Base-by-base conservation (phyloP, 1,284 basidiomycete genomes). In the Austroboletus rostrupii region DNA sequence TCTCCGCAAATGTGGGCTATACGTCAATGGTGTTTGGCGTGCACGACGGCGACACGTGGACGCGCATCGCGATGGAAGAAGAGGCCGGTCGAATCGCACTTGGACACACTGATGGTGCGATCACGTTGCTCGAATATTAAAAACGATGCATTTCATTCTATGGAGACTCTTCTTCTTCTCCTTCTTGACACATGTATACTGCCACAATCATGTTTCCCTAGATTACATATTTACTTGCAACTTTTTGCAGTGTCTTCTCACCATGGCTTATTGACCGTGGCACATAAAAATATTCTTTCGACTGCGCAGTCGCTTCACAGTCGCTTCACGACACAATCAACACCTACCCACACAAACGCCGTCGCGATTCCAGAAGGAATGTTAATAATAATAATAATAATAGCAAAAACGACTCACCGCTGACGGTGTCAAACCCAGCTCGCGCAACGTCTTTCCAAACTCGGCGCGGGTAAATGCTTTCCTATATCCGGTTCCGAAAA, bases 391-490 rank as follows among this genome's bases (percentile, higher is more conserved):
- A n/a, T 19, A 17, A 37, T 10, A 37, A 3, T 3, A 13, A 37
- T 10, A 37, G 17, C 17, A 33, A 8, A 14, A 7, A 26, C 8
- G 13, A 48, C 78, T 48, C 62, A 90, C 88, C 50, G 88, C 87
- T 36, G 88, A 90, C 5, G 89, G 89, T 12, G 86, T 88, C 53
- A 92, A 69, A 7, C 85, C 87, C 16, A 91, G 74, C 39, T 89
- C 85, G 50, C 77, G 77, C 55, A 92, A 64, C 23, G 83, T 80
- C 63, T 80, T 83, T 23, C 77, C 77, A 57, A 88, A 83, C 61
- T 92, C 89, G 5, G 73, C 64, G 1, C 65, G 71, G 23, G 75
- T 63, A 62, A 88, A 91, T 32, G 73, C 74, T 80, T 88, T 90
- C 70, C 89, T 61, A 14, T 21, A 33, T 14, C 32, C 13, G 32